A percentile compares a stretch with the other conserved stretches of the same genome.
Conservation (phyloP, 257 asterid species). For the Primulina tabacum region DNA sequence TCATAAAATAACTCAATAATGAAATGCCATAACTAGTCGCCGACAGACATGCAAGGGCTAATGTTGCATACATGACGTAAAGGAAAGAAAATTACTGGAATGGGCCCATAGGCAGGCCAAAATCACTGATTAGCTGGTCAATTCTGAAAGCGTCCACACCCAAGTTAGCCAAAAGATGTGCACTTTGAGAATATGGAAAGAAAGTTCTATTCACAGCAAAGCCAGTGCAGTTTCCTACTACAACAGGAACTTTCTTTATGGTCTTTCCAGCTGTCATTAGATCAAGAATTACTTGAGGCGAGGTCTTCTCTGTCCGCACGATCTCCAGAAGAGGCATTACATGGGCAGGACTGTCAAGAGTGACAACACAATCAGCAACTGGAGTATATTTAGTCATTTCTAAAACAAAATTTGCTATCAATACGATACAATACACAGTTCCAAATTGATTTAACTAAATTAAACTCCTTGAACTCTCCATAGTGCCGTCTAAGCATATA, state of each 20-base stretch:
- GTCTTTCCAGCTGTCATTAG: constrained; percentile 84
- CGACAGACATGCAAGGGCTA: constrained; percentile 18
- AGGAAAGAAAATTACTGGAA: constrained; percentile 75
- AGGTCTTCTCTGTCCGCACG: constrained; percentile 80
- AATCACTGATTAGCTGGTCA: constrained; percentile 69
- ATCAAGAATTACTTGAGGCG: constrained; percentile 89
- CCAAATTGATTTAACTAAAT: constrained; percentile 6
- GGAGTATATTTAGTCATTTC: constrained; percentile 10
- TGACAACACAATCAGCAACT: constrained; percentile 28
- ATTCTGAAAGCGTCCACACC: constrained; percentile 95
- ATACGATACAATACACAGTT: constrained; percentile 17
- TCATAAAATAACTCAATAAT: constrained; percentile 1
- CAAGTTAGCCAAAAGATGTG: constrained; percentile 67
- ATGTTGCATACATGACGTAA: constrained; percentile 8
- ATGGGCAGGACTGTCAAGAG: constrained; percentile 87
- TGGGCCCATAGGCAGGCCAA: constrained; percentile 98
- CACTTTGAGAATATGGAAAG: constrained; percentile 87
- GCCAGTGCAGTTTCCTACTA: constrained; percentile 95
- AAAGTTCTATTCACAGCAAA: constrained; percentile 96
- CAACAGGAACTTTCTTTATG: constrained; percentile 92
- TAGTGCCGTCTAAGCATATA: neutral
- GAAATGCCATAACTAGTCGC: constrained; percentile 2
- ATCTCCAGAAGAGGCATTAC: constrained; percentile 97
- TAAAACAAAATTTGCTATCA: constrained; percentile 21
- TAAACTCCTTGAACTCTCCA: constrained; percentile 14